phyloP scores from a whole-genome alignment of 331 rosid species.

The Malus hybrid region DNA sequence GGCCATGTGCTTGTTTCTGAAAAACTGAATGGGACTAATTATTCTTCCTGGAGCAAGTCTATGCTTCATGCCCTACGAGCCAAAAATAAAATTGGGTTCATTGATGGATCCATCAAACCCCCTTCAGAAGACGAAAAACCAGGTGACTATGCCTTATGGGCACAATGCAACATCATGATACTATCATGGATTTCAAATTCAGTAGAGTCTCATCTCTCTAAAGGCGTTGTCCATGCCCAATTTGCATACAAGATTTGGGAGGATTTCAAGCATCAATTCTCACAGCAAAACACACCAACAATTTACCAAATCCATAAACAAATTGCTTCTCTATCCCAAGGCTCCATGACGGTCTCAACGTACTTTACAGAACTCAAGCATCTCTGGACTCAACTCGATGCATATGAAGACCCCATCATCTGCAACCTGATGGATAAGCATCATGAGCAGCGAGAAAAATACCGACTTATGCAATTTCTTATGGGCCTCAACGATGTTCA shows the following conservation, averaged over 20 bases:
- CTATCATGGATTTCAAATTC: neutral
- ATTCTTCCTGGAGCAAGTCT: neutral
- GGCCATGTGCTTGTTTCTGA: neutral
- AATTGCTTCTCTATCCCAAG: slow-evolving; percentile 5
- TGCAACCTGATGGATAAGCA: slow-evolving; percentile 16
- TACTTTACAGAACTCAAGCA: slow-evolving; percentile 6
- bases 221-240: neutral
- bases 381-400: neutral
- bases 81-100: neutral
- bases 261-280: slow-evolving; percentile 1
- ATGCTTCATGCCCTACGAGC: neutral
- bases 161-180: neutral
- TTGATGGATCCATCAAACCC: neutral
- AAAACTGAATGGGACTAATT: neutral
- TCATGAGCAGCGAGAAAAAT: slow-evolving; percentile 5
- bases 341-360: neutral
- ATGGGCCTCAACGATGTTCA: slow-evolving; percentile 8
- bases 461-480: slow-evolving; percentile 4
- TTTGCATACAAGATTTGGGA: slow-evolving; percentile 1
- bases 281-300: slow-evolving; percentile 8
- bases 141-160: neutral
- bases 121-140: neutral
- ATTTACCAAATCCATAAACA: slow-evolving; percentile 14
- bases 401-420: neutral
- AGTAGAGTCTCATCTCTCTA: neutral